Base-by-base conservation (phyloP, 306 rosid genomes). In the Rubus idaeus region DNA sequence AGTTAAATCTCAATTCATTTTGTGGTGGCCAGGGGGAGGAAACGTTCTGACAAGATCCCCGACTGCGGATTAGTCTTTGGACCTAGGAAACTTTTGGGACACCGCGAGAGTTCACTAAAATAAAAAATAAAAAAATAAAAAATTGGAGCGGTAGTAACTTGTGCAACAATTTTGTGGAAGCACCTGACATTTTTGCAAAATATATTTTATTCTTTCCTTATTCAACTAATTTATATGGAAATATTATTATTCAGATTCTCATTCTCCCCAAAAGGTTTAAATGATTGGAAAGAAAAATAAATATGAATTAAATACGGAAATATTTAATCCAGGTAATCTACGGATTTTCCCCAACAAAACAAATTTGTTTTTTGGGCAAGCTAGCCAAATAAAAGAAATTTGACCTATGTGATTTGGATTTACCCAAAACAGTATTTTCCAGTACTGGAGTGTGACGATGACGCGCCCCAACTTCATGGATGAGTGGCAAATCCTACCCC, bases 391-490 rank as follows among this genome's bases (percentile, higher is more conserved):
- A 30, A 30, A 30, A 30, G 35, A 30, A 30, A 2, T 30, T 30
- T 30, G 35, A 30, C 35, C 35, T 30, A 1, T 30, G 35, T 47
- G 30, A 68, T 68, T 45, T 11, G 17, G 20, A 11, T 55, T 6
- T 3, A 45, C 49, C 49, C 49, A 2, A 9, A 45, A 45, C 57
- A 52, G 26, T 21, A 8, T 13, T 37, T 13, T 14, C 8, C 20
- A 6, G 13, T 6, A 70, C 8, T 5, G 65, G 66, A 21, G 56
- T 49, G 76, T 80, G 49, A n/a, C 0, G 0, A 10, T 4, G n/a
- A 75, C 77, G 80, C 77, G 72, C 55, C 42, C 5, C 18, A 6
- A 18, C n/a, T 41, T 71, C 46, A 10, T 8, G 11, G 52, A 51
- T 23, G 40, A 9, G 57, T 78, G 49, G 23, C 81, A 47, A 20